These are phyloP conservation scores for Collybiopsis luxurians DNA, from an alignment of 768 basidiomycete genomes.

Conservation along the genomic window DNA sequence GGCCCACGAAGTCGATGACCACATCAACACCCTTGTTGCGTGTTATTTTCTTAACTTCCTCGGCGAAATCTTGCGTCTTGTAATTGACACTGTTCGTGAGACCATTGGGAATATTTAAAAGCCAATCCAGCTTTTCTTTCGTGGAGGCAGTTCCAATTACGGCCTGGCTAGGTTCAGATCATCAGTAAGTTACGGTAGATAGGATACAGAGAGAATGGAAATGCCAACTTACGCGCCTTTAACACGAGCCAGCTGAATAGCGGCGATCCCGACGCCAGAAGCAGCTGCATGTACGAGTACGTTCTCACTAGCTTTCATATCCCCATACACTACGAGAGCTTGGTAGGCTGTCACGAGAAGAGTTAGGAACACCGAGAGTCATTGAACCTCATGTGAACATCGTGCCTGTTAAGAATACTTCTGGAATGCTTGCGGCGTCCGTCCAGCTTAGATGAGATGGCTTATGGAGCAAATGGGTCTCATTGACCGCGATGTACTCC, in stretches of 20 bases:
- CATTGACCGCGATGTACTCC: slow-evolving; percentile 70
- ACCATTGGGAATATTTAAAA: slow-evolving; percentile 62
- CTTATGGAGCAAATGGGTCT: slow-evolving; percentile 71
- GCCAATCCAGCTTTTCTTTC: slow-evolving; percentile 76
- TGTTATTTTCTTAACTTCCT: slow-evolving; percentile 68
- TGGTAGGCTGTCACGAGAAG: slow-evolving; percentile 37
- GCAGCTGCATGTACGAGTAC: slow-evolving; percentile 91
- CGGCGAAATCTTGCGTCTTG: slow-evolving; percentile 77
- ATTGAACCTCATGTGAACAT: neutral
- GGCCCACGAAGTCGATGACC: slow-evolving; percentile 82
- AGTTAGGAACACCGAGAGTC: neutral
- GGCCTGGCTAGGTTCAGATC: slow-evolving; percentile 41
- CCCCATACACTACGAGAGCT: slow-evolving; percentile 27
- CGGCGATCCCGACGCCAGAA: slow-evolving; percentile 86
- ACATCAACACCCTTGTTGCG: slow-evolving; percentile 74
- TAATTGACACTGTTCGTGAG: slow-evolving; percentile 83
- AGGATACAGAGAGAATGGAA: slow-evolving; percentile 2
- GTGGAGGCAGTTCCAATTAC: slow-evolving; percentile 88
- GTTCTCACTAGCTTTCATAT: slow-evolving; percentile 65
- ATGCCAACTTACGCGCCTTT: slow-evolving; percentile 63
- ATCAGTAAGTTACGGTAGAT: slow-evolving; percentile 1
- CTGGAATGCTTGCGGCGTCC: slow-evolving; percentile 86
- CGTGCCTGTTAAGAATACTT: slow-evolving; percentile 84
- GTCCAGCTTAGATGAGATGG: slow-evolving; percentile 74
- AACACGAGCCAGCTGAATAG: slow-evolving; percentile 79